Evolutionary conservation across 1,284 basidiomycete species (phyloP).

Genomic region (Agaricales sp.): DNA sequence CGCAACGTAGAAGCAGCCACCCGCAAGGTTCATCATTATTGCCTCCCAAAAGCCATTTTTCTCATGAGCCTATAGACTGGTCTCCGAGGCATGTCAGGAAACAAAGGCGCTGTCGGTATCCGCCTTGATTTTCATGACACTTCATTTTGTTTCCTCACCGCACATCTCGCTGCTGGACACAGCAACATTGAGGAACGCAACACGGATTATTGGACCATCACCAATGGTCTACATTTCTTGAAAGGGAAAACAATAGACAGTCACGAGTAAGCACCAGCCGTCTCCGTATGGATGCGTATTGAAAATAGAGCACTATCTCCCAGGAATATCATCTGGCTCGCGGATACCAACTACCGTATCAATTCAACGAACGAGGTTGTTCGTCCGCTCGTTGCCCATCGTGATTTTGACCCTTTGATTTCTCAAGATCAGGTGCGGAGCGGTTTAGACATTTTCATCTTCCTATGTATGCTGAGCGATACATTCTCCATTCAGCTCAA

Average conservation of each 20-base stretch:
- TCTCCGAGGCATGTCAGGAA: conserved; percentile 92
- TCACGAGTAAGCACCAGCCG: conserved; percentile 64
- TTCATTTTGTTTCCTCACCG: conserved; percentile 91
- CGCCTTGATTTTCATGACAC: conserved; percentile 88
- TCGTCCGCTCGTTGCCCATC: conserved; percentile 47
- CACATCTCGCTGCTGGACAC: conserved; percentile 93
- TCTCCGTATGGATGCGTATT: background rate
- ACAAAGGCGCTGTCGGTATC: conserved; percentile 93
- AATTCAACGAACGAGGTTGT: conserved; percentile 78
- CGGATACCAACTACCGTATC: conserved; percentile 94
- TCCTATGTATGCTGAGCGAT: background rate
- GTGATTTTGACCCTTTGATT: conserved; percentile 67
- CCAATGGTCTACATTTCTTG: conserved; percentile 73
- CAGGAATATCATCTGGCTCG: conserved; percentile 88
- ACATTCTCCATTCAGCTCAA: conserved; percentile 38
- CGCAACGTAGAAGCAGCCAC: conserved; percentile 87
- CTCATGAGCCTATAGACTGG: conserved; percentile 59
- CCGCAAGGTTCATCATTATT: conserved; percentile 57
- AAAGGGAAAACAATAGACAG: conserved; percentile 82
- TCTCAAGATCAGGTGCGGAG: conserved; percentile 73
- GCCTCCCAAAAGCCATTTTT: conserved; percentile 3
- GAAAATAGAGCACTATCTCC: conserved; percentile 1
- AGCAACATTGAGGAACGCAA: conserved; percentile 86
- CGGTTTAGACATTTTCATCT: conserved; percentile 7
- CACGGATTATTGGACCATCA: conserved; percentile 86